Base-by-base conservation (phyloP, 768 basidiomycete species). In the Lentinus tigrinus region DNA sequence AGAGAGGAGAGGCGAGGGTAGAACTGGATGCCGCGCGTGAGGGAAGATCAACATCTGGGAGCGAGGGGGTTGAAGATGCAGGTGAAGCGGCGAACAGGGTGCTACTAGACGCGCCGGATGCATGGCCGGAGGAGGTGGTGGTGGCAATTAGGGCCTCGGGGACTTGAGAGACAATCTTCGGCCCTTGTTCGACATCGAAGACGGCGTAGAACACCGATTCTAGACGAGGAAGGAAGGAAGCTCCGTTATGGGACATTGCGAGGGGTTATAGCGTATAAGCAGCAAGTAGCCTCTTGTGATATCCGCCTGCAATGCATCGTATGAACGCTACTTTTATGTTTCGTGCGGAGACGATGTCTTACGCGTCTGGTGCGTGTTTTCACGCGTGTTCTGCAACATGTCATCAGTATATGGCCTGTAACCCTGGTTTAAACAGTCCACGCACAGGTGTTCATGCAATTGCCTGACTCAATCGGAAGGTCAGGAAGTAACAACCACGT, bases 191-290 rank as follows among this genome's bases (percentile, higher is more conserved):
- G 37, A 88, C 81, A 73, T 98, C 93, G 70, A 99, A 98, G 14
- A 90, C 85, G 3, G 95, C 89, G 68, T 97, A 98, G 77, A 98
- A 98, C 14, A 96, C 89, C 11, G 93, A 94, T 65, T 88, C 85
- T 56, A 93, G 89, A 17, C 78, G 75, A 37, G 91, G 91, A 46
- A 88, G 80, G 73, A 89, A 93, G 10, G 90, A 92, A 70, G 86
- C 85, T 47, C 76, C 77, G 43, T 80, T 76, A 9, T 73, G 72
- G 49, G 75, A 66, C 78, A 79, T 81, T 17, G 8, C 14, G n/a
- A 17, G 31, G n/a, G n/a, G n/a, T n/a, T n/a, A n/a, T n/a, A n/a
- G n/a, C n/a, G n/a, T n/a, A n/a, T n/a, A n/a, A n/a, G n/a, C n/a
- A n/a, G n/a, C n/a, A n/a, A n/a, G 31, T 11, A 31, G 31, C 31